Conservation (phyloP, 2,329 filamentous ascomycete genomes). For the Nemania sp. region DNA sequence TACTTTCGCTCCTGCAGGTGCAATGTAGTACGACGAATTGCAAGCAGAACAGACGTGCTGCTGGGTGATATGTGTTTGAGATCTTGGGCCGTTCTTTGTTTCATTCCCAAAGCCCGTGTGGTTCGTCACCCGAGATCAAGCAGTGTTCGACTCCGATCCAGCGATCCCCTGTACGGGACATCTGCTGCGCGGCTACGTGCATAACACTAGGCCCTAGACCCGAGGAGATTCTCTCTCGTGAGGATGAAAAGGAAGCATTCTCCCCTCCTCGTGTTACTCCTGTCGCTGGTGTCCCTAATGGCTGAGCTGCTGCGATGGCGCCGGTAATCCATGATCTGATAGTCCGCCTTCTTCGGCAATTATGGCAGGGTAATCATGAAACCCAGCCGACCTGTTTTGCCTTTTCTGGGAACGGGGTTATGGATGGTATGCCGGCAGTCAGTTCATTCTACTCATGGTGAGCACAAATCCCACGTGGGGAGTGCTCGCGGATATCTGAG, state of each 20-base stretch:
- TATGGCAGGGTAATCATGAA: conserved; percentile 21
- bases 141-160: conserved; percentile 45
- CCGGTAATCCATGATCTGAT: conserved; percentile 37
- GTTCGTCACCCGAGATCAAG: conserved; percentile 44
- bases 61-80: neutral
- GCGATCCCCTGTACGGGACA: conserved; percentile 40
- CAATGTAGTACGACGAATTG: conserved; percentile 14
- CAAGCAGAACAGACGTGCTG: neutral
- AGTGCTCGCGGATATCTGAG: conserved; percentile 47
- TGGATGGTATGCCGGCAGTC: conserved; percentile 24
- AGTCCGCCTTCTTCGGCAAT: conserved; percentile 31
- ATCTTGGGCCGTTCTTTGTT: conserved; percentile 1
- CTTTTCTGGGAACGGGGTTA: neutral
- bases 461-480: conserved; percentile 49
- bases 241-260: neutral
- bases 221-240: conserved; percentile 32
- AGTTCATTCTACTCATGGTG: conserved; percentile 27
- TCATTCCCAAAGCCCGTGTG: conserved; percentile 5
- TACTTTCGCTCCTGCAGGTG: conserved; percentile 17
- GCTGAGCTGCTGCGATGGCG: conserved; percentile 20
- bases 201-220: conserved; percentile 44
- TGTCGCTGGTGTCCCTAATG: conserved; percentile 4
- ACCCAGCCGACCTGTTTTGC: neutral
- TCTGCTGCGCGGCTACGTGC: conserved; percentile 45
- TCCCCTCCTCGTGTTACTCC: neutral